Evolutionary conservation across 306 rosid species (phyloP).

Genomic region (Corylus heterophylla): DNA sequence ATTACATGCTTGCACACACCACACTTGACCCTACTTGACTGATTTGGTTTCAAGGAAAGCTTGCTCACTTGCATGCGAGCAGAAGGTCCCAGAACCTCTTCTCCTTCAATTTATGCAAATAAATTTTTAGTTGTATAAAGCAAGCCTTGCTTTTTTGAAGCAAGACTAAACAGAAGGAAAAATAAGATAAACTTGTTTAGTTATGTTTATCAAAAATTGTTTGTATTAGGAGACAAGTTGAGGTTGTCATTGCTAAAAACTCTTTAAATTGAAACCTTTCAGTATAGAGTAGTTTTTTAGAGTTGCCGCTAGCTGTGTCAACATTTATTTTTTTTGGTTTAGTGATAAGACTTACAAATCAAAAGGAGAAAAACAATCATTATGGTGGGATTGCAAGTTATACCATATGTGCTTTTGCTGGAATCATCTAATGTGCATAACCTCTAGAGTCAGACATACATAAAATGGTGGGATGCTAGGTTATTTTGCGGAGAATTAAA

Average conservation of each 20-base stretch:
- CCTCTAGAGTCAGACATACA: neutral
- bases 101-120: neutral
- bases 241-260: neutral
- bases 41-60: neutral
- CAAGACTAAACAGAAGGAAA: neutral
- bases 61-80: neutral
- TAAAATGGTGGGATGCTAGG: neutral
- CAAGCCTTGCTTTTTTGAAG: neutral
- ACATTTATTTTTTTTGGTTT: neutral
- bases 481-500: neutral
- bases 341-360: neutral
- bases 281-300: neutral
- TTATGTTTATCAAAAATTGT: neutral
- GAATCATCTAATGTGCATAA: neutral
- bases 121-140: neutral
- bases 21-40: neutral
- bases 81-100: neutral
- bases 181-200: neutral
- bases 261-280: neutral
- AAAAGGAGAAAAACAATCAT: neutral
- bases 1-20: neutral
- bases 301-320: neutral
- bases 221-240: neutral
- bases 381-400: neutral
- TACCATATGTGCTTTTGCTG: neutral